These are phyloP conservation scores for Sporothrix sp. DNA, from an alignment of 2,329 filamentous ascomycete species.

Conservation along the genomic window DNA sequence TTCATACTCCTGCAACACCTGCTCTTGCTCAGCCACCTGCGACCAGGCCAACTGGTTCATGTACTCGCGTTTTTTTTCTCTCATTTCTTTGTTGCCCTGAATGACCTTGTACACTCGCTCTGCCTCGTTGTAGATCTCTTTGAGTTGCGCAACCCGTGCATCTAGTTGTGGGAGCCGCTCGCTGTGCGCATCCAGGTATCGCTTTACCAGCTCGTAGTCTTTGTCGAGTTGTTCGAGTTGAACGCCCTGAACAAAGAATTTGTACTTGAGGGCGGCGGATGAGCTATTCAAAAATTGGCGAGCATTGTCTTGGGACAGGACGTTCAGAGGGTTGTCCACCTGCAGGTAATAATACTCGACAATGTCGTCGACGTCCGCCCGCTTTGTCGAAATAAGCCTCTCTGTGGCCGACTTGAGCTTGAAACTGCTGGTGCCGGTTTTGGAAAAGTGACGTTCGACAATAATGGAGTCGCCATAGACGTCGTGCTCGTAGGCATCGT, in stretches of 20 bases:
- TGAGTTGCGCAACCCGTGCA: constrained; percentile 54
- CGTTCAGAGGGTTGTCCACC: constrained; percentile 93
- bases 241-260: constrained; percentile 90
- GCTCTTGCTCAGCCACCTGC: constrained; percentile 71
- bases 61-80: constrained; percentile 48
- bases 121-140: constrained; percentile 50
- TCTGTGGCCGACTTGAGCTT: constrained; percentile 69
- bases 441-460: constrained; percentile 83
- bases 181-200: constrained; percentile 64
- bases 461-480: constrained; percentile 76
- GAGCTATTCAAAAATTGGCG: constrained; percentile 86
- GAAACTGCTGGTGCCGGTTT: constrained; percentile 66
- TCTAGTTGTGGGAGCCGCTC: constrained; percentile 50
- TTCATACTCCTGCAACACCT: constrained; percentile 30
- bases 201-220: constrained; percentile 77
- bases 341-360: constrained; percentile 88
- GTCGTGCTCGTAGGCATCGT: constrained; percentile 73
- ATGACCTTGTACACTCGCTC: constrained; percentile 54
- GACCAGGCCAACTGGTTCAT: constrained; percentile 71
- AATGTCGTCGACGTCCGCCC: constrained; percentile 81
- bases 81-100: constrained; percentile 56
- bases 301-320: constrained; percentile 90
- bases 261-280: constrained; percentile 78
- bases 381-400: constrained; percentile 69
- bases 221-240: constrained; percentile 86